phyloP scores from a whole-genome alignment of 257 asterid species.

The Ajuga chamaepitys region DNA sequence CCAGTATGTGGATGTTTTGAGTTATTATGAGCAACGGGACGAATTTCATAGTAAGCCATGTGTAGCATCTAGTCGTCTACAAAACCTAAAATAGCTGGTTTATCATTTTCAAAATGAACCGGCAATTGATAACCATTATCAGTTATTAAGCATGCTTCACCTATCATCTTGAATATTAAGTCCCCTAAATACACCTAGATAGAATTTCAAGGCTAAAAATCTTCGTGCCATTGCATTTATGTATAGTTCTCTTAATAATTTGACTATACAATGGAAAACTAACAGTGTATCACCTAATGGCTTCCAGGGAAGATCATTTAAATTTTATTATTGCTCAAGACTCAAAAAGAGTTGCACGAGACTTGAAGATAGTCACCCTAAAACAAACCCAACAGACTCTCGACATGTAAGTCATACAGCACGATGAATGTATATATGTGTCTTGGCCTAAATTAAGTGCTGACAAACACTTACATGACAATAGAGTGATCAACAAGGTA shows the following conservation, averaged over 20 bases:
- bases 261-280: too few relatives aligned
- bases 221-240: background rate
- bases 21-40: background rate
- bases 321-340: background rate
- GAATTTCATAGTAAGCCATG: background rate
- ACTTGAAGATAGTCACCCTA: background rate
- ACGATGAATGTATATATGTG: background rate
- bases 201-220: background rate
- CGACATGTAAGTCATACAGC: background rate
- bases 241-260: background rate
- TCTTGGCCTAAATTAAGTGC: background rate
- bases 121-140: too few relatives aligned
- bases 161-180: background rate
- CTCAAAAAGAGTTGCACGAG: background rate
- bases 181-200: background rate
- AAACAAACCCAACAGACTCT: conserved; percentile 4
- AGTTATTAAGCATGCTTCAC: background rate
- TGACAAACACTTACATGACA: conserved; percentile 59
- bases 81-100: background rate
- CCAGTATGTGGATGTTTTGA: background rate
- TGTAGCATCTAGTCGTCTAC: background rate
- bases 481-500: conserved; percentile 96
- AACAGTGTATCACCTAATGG: background rate
- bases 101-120: too few relatives aligned
- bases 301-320: background rate